phyloP scores from a whole-genome alignment of 139 green algal genomes.

The Gonium pectorale region DNA sequence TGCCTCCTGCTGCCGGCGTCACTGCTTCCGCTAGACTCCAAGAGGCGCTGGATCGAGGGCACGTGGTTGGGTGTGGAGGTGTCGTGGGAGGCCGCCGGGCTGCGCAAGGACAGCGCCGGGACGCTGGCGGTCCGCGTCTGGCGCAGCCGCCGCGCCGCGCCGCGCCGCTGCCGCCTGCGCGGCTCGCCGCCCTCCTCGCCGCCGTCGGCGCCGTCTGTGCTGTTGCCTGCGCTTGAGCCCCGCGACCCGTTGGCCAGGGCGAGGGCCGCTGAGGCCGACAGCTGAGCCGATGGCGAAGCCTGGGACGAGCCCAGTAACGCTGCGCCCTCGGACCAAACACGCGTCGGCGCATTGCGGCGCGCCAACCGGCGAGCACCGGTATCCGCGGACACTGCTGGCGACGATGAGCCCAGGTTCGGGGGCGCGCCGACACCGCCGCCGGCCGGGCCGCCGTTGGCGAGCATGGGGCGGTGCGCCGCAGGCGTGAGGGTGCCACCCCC shows the following conservation, averaged over 20 bases:
- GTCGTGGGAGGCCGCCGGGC: neutral
- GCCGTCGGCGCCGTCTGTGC: neutral
- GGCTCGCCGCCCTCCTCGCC: neutral
- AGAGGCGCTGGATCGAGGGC: neutral
- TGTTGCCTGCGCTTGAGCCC: no score
- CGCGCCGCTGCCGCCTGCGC: neutral
- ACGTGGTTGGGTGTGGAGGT: neutral
- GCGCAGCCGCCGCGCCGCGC: neutral
- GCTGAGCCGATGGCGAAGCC: neutral
- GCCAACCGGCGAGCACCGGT: no score
- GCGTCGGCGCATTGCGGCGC: neutral
- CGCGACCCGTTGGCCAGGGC: neutral
- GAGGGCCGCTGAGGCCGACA: neutral
- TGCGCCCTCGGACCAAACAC: neutral
- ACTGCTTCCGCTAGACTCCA: neutral
- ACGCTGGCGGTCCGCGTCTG: neutral
- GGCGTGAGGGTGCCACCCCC: neutral
- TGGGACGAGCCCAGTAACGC: neutral
- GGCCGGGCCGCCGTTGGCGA: neutral
- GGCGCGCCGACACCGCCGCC: neutral
- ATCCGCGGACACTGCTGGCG: neutral
- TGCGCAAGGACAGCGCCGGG: neutral
- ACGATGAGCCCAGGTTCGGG: neutral
- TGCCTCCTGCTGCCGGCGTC: no score
- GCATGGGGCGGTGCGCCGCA: neutral